Conservation (phyloP, 1,284 basidiomycete genomes). For the Apiotrichum brassicae region DNA sequence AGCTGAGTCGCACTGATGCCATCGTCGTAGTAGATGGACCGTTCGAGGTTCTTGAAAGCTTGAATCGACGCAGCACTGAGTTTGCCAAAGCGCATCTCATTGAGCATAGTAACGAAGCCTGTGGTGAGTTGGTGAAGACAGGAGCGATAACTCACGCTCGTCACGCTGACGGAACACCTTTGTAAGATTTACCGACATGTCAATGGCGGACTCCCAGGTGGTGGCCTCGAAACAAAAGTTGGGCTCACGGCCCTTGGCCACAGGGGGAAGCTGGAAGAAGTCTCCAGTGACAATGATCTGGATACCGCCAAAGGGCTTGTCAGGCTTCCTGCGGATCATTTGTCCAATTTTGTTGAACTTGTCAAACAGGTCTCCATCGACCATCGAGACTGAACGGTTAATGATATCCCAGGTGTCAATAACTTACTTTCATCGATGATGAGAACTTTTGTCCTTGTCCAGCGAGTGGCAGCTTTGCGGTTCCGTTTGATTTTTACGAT, state of each 20-base stretch:
- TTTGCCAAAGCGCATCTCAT: slow-evolving; percentile 80
- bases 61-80: slow-evolving; percentile 56
- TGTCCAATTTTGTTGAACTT: slow-evolving; percentile 46
- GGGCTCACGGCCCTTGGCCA: slow-evolving; percentile 53
- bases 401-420: background rate
- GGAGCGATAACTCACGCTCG: slow-evolving; percentile 40
- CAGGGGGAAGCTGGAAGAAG: slow-evolving; percentile 95
- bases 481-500: slow-evolving; percentile 64
- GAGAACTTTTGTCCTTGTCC: slow-evolving; percentile 69
- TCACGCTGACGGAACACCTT: slow-evolving; percentile 74
- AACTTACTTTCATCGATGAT: slow-evolving; percentile 85
- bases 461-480: slow-evolving; percentile 61
- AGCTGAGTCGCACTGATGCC: slow-evolving; percentile 74
- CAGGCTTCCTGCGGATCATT: slow-evolving; percentile 53
- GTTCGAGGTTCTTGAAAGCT: slow-evolving; percentile 58
- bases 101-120: slow-evolving; percentile 85
- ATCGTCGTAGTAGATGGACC: slow-evolving; percentile 56
- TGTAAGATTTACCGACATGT: slow-evolving; percentile 73
- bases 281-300: slow-evolving; percentile 90
- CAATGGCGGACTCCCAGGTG: slow-evolving; percentile 71
- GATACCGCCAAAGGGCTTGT: slow-evolving; percentile 85
- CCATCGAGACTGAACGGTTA: slow-evolving; percentile 77
- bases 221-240: slow-evolving; percentile 85
- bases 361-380: slow-evolving; percentile 71
- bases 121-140: background rate